Evolutionary conservation across 1,139 yeast species (phyloP), one percentile per base, ranked within the genome.

Genomic region (Magnusiomyces suaveolens): DNA sequence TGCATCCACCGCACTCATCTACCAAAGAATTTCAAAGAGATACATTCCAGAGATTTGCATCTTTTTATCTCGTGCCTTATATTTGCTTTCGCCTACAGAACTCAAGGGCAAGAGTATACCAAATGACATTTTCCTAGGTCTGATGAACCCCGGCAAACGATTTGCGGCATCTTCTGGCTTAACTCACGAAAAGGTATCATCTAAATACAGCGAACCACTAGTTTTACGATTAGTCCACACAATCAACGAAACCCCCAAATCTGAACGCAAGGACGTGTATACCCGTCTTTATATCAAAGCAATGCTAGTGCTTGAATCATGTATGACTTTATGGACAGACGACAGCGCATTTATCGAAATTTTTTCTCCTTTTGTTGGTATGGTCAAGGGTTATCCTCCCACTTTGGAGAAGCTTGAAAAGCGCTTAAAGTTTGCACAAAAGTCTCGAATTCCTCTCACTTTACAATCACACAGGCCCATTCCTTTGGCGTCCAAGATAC

Each of bases 391-490:
- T 8, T 43, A 16, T 18, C 54, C 53, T 3, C 49, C 58, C 21
- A 33, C 56, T 1, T 52, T 60, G 23, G 36, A 54, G 16, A 41
- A 41, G n/a, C 67, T 83, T 48, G 69, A 68, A 32, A 83, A 80
- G 62, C 66, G 84, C 48, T 63, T 70, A 52, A 81, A 76, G 55
- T 74, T 87, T 58, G 72, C 81, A 3, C 59, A 56, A 2, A 69
- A 72, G 25, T 81, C 79, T 55, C 81, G 92, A 57, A 73, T 68
- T 57, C 97, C 97, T 56, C 77, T 92, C 62, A 73, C 82, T n/a
- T 76, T 92, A 60, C 99, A 94, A 72, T 73, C 80, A n/a, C 97
- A 90, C 72, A 81, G 80, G 65, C 88, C 95, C 38, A 69, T 92
- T 56, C 86, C 96, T 2, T 85, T 94, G 64, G 84, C 92, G 51